Evolutionary conservation across 192 early-diverging fungal species (phyloP), one percentile per base, ranked within the genome.

Genomic region (Radiomyces spectabilis): DNA sequence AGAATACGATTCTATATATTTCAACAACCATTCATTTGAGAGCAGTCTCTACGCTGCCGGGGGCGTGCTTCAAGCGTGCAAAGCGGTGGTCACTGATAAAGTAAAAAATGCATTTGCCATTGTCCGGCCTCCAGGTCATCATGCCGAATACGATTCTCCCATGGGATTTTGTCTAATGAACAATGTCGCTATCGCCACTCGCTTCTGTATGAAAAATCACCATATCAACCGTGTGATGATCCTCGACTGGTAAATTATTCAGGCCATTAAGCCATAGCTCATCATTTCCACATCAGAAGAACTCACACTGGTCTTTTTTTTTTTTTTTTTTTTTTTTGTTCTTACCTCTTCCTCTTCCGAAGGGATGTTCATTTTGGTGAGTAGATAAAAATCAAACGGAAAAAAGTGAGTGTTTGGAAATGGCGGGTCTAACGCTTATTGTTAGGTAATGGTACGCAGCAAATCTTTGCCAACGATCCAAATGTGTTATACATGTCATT

Each of bases 101-200:
- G 74, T 93, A 25, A 49, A 73, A 10, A 91, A 93, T 53, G 92
- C 85, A 0, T 73, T 97, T 54, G 94, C 94, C 0, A 83, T 95
- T 37, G 77, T 97, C 32, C 74, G 94, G 58, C 94, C 94, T 2
- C 94, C 94, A 1, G 94, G 94, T 10, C 94, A 97, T 71, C 94
- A 96, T 66, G 88, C 94, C 0, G 92, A 93, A 47, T 42, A 62
- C 4, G 73, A 82, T 45, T 67, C 76, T 42, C 69, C 84, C 9
- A 93, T 84, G 79, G 94, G 94, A 5, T 97, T 95, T 45, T 95
- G 95, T 54, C 43, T 94, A 9, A 77, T 82, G 38, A 95, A 95
- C 65, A 96, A 96, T 66, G 84, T 96, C 2, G 89, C 91, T 0
- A 80, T 97, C 25, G 90, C 94, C 3, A 73, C 87, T 0, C 71